Percentiles rank a stretch among this genome's conserved stretches.
phyloP scores from a whole-genome alignment of 352 stramenopile species.

The Pelagophyceae sp. region DNA sequence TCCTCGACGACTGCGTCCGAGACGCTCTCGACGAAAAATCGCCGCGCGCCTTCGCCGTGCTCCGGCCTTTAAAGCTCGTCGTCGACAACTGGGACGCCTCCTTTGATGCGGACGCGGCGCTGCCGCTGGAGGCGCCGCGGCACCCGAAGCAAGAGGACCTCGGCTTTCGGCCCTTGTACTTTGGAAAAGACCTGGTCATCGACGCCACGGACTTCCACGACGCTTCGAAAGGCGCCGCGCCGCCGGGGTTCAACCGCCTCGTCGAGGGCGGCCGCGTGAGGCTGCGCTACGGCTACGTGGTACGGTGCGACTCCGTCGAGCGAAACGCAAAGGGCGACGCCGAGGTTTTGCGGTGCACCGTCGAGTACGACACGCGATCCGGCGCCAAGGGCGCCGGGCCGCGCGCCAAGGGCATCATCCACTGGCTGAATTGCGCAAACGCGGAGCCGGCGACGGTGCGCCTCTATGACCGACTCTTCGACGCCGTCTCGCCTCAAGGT shows the following conservation, averaged over 20 bases:
- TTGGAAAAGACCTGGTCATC: constrained; percentile 54
- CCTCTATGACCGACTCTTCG: constrained; percentile 90
- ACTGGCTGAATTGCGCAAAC: constrained; percentile 74
- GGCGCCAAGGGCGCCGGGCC: constrained; percentile 52
- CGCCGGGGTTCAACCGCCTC: constrained; percentile 57
- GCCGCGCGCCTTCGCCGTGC: constrained; percentile 55
- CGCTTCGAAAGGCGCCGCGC: constrained; percentile 36
- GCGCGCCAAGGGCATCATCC: constrained; percentile 87
- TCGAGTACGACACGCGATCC: constrained; percentile 46
- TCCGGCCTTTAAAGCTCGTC: constrained; percentile 60
- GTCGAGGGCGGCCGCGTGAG: constrained; percentile 68
- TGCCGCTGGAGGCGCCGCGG: constrained; percentile 25
- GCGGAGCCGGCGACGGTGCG: constrained; percentile 54
- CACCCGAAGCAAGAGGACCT: constrained; percentile 53
- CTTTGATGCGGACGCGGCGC: not conserved
- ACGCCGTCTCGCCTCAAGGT: constrained; percentile 48
- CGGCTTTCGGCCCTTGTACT: constrained; percentile 47
- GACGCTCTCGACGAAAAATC: constrained; percentile 56
- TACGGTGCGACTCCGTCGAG: constrained; percentile 78
- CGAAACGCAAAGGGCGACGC: constrained; percentile 58
- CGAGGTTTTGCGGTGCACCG: constrained; percentile 46
- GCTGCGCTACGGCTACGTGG: constrained; percentile 88
- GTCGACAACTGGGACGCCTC: constrained; percentile 57
- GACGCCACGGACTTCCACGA: constrained; percentile 60
- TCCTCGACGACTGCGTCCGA: constrained; percentile 58